phyloP scores from a whole-genome alignment of 108 stramenopile species.

The Conticribra guillardii region DNA sequence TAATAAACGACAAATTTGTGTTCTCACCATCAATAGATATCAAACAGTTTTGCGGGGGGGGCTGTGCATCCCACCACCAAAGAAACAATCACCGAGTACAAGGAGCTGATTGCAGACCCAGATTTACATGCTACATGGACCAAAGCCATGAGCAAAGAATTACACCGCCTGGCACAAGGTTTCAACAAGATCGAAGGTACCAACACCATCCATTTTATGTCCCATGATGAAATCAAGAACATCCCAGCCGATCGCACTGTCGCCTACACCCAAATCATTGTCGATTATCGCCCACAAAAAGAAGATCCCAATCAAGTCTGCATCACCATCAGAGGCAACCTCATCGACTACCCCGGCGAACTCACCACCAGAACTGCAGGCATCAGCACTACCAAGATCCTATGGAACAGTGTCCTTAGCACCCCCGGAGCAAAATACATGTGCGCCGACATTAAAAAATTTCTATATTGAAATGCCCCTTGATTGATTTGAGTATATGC shows the following conservation, averaged over 20 bases:
- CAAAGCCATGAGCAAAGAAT: background rate
- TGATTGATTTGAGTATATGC: constrained; percentile 9
- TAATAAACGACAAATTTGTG: background rate
- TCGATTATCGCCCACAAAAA: too few relatives aligned
- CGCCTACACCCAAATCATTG: background rate
- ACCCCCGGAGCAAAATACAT: too few relatives aligned
- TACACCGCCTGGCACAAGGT: background rate
- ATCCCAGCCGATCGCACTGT: background rate
- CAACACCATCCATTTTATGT: constrained; percentile 10
- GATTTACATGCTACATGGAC: background rate
- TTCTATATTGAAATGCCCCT: constrained; percentile 44
- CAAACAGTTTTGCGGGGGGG: background rate
- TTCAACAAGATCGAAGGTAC: background rate
- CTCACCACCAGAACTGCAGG: too few relatives aligned
- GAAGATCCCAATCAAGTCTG: background rate
- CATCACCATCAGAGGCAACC: too few relatives aligned
- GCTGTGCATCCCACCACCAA: background rate
- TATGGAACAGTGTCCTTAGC: too few relatives aligned
- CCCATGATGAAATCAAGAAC: background rate
- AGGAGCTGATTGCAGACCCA: background rate
- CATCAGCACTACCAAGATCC: constrained; percentile 21
- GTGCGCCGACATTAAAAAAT: too few relatives aligned
- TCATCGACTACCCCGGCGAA: too few relatives aligned
- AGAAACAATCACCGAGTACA: constrained; percentile 2
- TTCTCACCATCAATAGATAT: background rate